A percentile compares a stretch with the other conserved stretches of the same genome.
Evolutionary conservation across 2,329 filamentous ascomycete species (phyloP).

Genomic region (Biscogniauxia marginata): DNA sequence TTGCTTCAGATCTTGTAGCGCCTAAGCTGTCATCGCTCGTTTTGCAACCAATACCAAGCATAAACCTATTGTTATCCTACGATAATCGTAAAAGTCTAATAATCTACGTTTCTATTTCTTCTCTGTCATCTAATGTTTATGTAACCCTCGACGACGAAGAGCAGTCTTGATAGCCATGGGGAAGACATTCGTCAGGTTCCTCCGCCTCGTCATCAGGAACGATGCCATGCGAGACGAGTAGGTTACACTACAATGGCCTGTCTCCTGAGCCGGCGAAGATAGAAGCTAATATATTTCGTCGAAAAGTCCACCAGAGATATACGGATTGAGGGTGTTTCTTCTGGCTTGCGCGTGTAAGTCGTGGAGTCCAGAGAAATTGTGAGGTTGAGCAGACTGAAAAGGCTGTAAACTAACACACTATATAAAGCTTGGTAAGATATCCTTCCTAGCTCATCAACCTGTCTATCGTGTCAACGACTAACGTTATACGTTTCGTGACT

Average conservation of each 20-base stretch:
- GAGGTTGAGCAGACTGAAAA: background rate
- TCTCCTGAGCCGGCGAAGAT: no score
- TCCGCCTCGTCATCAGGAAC: constrained; percentile 62
- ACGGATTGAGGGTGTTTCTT: constrained; percentile 67
- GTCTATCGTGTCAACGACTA: no score
- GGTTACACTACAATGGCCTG: no score
- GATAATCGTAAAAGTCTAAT: background rate
- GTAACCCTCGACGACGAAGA: background rate
- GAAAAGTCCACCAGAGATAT: constrained; percentile 57
- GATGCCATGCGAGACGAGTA: constrained; percentile 66
- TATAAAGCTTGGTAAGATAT: background rate
- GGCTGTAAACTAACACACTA: background rate
- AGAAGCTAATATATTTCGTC: background rate
- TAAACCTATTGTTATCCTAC: background rate
- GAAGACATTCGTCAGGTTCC: constrained; percentile 39
- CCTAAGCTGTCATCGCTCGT: background rate
- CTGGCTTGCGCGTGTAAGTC: constrained; percentile 55
- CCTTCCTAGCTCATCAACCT: no score
- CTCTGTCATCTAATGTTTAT: background rate
- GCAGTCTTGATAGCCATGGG: constrained; percentile 34
- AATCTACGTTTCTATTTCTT: background rate
- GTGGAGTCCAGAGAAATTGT: background rate
- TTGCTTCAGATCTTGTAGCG: background rate
- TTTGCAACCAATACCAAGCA: background rate
- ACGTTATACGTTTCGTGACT: constrained; percentile 2